Evolutionary conservation across 371 early-diverging fungal species (phyloP).

Genomic region (Amoeboaphelidium protococcarum): DNA sequence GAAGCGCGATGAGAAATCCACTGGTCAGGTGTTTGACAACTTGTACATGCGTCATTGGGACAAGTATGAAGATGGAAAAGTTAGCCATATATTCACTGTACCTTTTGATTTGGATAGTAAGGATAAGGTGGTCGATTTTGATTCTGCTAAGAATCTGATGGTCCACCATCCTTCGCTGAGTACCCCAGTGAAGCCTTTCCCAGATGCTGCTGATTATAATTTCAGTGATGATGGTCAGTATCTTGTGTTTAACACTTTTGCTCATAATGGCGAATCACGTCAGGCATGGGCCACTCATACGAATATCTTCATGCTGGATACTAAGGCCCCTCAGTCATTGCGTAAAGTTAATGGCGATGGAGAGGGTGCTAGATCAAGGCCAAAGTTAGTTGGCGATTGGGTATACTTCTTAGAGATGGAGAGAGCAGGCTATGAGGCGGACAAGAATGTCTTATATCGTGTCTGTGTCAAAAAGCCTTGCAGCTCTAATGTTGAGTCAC

Average conservation of each 20-base stretch:
- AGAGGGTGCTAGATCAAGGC: background rate
- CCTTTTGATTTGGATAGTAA: background rate
- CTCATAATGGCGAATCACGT: background rate
- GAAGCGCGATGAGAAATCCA: constrained; percentile 16
- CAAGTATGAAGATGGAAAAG: constrained; percentile 9
- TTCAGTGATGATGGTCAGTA: constrained; percentile 1
- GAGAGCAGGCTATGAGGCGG: background rate
- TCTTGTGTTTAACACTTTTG: background rate
- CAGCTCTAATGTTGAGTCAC: background rate
- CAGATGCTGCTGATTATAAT: constrained; percentile 18
- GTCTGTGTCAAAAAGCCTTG: no score
- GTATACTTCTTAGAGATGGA: background rate
- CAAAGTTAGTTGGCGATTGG: background rate
- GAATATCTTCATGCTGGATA: background rate
- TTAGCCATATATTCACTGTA: background rate
- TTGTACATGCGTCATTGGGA: constrained; percentile 51
- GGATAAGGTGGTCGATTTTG: constrained; percentile 4
- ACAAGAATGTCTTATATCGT: background rate
- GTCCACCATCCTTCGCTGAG: constrained; percentile 7
- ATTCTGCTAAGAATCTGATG: constrained; percentile 23
- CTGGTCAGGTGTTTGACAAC: constrained; percentile 23
- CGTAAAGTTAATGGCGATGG: background rate
- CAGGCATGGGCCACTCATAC: background rate
- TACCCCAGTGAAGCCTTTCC: constrained; percentile 21
- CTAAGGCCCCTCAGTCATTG: background rate